phyloP scores from a whole-genome alignment of 1,284 basidiomycete genomes.

The Sphagnurus paluster region DNA sequence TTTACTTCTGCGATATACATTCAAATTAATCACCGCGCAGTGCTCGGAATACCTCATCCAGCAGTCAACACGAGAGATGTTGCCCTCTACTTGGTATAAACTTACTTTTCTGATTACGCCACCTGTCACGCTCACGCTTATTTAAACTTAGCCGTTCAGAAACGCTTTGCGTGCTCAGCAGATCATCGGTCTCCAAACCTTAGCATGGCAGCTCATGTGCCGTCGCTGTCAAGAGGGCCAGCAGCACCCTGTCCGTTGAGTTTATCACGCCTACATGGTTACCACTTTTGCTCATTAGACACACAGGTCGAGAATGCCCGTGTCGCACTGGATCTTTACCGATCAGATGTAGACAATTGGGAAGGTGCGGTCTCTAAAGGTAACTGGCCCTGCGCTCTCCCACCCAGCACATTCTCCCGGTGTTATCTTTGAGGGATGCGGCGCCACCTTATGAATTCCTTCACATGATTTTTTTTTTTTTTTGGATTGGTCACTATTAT shows the following conservation, averaged over 20 bases:
- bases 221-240: slow-evolving; percentile 70
- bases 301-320: slow-evolving; percentile 74
- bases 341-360: slow-evolving; percentile 67
- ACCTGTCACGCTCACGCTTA: slow-evolving; percentile 9
- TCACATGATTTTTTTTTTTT: not conserved
- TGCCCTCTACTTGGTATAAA: slow-evolving; percentile 68
- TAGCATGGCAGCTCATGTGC: slow-evolving; percentile 79
- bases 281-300: slow-evolving; percentile 13
- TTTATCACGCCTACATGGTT: slow-evolving; percentile 2
- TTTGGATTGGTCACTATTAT: not conserved
- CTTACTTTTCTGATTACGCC: slow-evolving; percentile 15
- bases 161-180: slow-evolving; percentile 66
- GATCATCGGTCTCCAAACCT: slow-evolving; percentile 68
- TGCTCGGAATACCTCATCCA: slow-evolving; percentile 79
- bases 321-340: slow-evolving; percentile 73
- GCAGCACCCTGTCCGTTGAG: slow-evolving; percentile 61
- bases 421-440: slow-evolving; percentile 58
- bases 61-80: slow-evolving; percentile 81
- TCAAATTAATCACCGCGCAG: slow-evolving; percentile 33
- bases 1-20: slow-evolving; percentile 3
- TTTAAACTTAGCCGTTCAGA: slow-evolving; percentile 55
- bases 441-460: slow-evolving; percentile 2
- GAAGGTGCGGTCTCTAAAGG: slow-evolving; percentile 58
- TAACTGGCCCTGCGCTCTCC: slow-evolving; percentile 75
- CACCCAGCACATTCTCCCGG: slow-evolving; percentile 75